Conservation (phyloP, 2,329 filamentous ascomycete genomes). For the Alternaria angustiovoidea region DNA sequence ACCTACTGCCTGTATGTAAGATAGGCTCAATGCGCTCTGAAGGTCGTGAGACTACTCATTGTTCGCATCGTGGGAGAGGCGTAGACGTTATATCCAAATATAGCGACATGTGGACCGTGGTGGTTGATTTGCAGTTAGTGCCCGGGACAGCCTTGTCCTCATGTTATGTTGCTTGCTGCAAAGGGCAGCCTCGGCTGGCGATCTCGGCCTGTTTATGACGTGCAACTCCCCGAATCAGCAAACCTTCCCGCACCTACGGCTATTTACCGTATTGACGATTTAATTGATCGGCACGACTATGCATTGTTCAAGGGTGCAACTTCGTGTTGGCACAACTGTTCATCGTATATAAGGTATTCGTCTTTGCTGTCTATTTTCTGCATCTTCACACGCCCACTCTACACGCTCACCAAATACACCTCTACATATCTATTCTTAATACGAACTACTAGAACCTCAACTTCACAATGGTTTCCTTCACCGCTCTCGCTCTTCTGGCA, state of each 20-base stretch:
- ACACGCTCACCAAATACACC: not conserved
- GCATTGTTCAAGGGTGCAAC: not conserved
- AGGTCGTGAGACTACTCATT: not conserved
- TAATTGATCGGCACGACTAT: constrained; percentile 6
- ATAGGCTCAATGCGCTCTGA: not conserved
- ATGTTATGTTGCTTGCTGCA: not conserved
- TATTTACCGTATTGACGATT: constrained; percentile 2
- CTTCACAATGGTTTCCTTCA: constrained; percentile 21
- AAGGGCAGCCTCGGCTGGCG: constrained; percentile 1
- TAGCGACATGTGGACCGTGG: not conserved
- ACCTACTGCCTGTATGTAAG: not conserved
- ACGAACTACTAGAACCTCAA: not conserved
- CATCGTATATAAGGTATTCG: not conserved
- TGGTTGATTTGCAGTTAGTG: not conserved
- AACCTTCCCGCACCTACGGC: not conserved
- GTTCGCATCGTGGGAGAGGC: constrained; percentile 2
- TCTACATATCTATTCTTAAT: not conserved
- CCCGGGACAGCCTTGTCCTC: not conserved
- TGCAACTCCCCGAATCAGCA: constrained; percentile 3
- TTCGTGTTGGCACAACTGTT: not conserved
- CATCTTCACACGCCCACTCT: not conserved
- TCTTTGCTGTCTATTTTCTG: not conserved
- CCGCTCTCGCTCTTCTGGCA: constrained; percentile 18
- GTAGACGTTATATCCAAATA: constrained; percentile 1
- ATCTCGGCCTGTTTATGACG: constrained; percentile 5